phyloP scores from a whole-genome alignment of 257 asterid genomes.

The Agastache rugosa region DNA sequence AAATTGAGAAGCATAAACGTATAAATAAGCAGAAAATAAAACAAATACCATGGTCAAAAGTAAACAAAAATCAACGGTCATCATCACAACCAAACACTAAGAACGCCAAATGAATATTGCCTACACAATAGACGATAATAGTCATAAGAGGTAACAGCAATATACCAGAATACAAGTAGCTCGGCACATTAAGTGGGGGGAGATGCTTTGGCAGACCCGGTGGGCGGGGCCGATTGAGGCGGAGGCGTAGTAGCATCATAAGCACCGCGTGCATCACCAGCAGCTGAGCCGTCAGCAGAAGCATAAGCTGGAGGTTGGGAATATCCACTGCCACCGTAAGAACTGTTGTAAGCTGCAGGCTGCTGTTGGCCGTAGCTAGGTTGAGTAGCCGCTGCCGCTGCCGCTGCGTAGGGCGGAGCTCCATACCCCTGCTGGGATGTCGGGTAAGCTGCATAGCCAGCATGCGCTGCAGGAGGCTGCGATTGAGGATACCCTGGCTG shows the following conservation, averaged over 20 bases:
- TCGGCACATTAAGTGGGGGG: slow-evolving; percentile 40
- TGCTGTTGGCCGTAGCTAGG: slow-evolving; percentile 58
- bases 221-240: slow-evolving; percentile 36
- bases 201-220: slow-evolving; percentile 44
- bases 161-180: neutral
- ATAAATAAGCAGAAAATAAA: neutral
- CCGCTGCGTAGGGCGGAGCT: slow-evolving; percentile 48
- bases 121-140: neutral
- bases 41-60: neutral
- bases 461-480: slow-evolving; percentile 35
- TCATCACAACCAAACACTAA: neutral
- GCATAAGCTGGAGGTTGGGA: slow-evolving; percentile 45
- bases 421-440: slow-evolving; percentile 56
- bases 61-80: neutral
- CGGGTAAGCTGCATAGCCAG: slow-evolving; percentile 48
- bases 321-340: slow-evolving; percentile 50
- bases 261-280: slow-evolving; percentile 31
- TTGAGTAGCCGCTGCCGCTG: slow-evolving; percentile 39
- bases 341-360: slow-evolving; percentile 44
- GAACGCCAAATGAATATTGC: neutral
- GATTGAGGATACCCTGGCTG: slow-evolving; percentile 54
- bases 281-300: slow-evolving; percentile 37
- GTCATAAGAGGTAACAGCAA: neutral
- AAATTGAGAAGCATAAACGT: neutral
- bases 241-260: slow-evolving; percentile 40